Evolutionary conservation across 2,329 filamentous ascomycete genomes (phyloP), one percentile per base, ranked within the genome.

Genomic region (Arthrobotrys conoides): DNA sequence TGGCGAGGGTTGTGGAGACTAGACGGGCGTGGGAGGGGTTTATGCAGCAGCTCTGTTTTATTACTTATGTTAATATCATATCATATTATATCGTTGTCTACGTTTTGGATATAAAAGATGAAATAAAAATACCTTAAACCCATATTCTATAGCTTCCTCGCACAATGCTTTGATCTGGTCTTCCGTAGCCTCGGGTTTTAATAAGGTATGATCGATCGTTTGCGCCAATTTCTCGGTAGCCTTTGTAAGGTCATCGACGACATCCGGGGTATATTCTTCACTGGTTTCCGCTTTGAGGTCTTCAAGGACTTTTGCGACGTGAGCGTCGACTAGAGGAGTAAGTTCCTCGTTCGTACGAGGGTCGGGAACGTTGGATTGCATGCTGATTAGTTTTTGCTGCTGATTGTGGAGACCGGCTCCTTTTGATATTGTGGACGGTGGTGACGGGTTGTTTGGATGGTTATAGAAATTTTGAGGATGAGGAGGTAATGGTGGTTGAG

Each of bases 131-230:
- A 81, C 81, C 78, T 81, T 81, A 71, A 82, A 82, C 38, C 76
- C 72, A 41, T 81, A 76, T 38, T 79, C 78, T 22, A 82, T 57
- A 41, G 81, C 81, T 71, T 82, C 81, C 51, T 81, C 80, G 67
- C 80, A 81, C 55, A 82, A 61, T n/a, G 49, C 57, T 49, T 80
- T 71, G 59, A 82, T 72, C 51, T 81, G 80, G 10, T 71, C 78
- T 30, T 71, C 68, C 12, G 79, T 81, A 30, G 81, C 80, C 75
- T 81, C 80, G 33, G 81, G 81, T 61, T 79, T 81, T 24, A 82
- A 46, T 53, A 81, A 71, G 18, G 81, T 82, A 68, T 82, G 81
- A 76, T 82, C 81, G 61, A 82, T 81, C 3, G 61, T 76, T 36
- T 57, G 55, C 24, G 81, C 80, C 36, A 82, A 73, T 3, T 41